A percentile compares a stretch with the other conserved stretches of the same genome.
Conservation (phyloP, 331 rosid genomes). For the Prunus yedoensis region DNA sequence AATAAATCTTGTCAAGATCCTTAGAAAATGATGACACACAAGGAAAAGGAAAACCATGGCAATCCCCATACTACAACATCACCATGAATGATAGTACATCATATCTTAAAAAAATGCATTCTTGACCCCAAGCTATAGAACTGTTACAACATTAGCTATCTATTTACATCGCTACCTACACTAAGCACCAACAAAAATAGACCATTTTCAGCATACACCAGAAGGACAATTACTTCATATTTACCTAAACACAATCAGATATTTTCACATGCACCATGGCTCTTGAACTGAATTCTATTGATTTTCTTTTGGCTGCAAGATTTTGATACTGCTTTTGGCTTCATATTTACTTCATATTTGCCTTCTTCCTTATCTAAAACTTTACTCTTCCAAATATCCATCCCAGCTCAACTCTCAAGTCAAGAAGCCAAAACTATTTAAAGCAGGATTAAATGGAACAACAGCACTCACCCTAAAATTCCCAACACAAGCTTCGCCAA, state of each 20-base stretch:
- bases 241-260: neutral
- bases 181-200: neutral
- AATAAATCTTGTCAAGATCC: neutral
- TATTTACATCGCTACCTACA: neutral
- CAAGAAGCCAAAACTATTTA: neutral
- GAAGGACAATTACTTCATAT: neutral
- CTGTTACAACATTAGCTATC: neutral
- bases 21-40: neutral
- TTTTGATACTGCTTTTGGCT: no score
- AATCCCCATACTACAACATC: neutral
- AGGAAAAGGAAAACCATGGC: neutral
- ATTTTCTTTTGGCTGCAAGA: neutral
- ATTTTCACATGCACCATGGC: neutral
- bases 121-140: neutral
- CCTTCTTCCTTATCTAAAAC: neutral
- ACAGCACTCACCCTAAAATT: conserved; percentile 76
- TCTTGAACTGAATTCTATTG: neutral
- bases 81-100: neutral
- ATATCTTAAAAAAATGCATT: neutral
- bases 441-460: conserved; percentile 13
- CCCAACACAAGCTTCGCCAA: conserved; percentile 92
- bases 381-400: neutral
- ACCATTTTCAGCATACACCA: neutral
- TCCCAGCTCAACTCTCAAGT: neutral
- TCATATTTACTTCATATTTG: neutral